Conservation (phyloP, 2,329 filamentous ascomycete species). For the Chaetomium sp. region DNA sequence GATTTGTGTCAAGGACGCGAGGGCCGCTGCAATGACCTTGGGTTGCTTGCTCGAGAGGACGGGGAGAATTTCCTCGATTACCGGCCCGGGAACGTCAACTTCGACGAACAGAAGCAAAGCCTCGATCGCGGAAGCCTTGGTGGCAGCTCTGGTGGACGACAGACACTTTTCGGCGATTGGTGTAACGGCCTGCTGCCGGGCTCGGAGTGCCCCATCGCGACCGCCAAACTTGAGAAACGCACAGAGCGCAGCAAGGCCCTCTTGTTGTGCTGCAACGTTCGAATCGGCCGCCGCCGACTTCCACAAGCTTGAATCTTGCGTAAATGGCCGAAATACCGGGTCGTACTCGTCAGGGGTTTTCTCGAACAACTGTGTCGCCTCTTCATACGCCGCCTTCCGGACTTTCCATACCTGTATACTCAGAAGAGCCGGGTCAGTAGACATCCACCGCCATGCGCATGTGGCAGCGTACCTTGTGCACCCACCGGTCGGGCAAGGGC, state of each 20-base stretch:
- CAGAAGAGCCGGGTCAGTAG: constrained; percentile 4
- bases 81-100: constrained; percentile 78
- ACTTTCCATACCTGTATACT: constrained; percentile 83
- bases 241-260: constrained; percentile 84
- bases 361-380: constrained; percentile 84
- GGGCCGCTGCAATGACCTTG: constrained; percentile 74
- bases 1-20: constrained; percentile 77
- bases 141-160: constrained; percentile 81
- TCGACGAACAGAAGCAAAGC: constrained; percentile 87
- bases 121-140: constrained; percentile 84
- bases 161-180: constrained; percentile 91
- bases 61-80: constrained; percentile 88
- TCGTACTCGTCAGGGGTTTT: constrained; percentile 81
- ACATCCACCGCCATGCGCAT: not conserved
- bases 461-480: constrained; percentile 66
- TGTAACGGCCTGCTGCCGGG: constrained; percentile 71
- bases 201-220: constrained; percentile 74
- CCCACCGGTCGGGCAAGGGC: constrained; percentile 76
- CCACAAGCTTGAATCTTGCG: constrained; percentile 83
- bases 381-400: constrained; percentile 91
- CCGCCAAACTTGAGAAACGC: constrained; percentile 92
- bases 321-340: constrained; percentile 82
- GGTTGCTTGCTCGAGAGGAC: constrained; percentile 85
- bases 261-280: constrained; percentile 95
- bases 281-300: constrained; percentile 91